phyloP scores from a whole-genome alignment of 768 basidiomycete species.

The Pleurotus giganteus region DNA sequence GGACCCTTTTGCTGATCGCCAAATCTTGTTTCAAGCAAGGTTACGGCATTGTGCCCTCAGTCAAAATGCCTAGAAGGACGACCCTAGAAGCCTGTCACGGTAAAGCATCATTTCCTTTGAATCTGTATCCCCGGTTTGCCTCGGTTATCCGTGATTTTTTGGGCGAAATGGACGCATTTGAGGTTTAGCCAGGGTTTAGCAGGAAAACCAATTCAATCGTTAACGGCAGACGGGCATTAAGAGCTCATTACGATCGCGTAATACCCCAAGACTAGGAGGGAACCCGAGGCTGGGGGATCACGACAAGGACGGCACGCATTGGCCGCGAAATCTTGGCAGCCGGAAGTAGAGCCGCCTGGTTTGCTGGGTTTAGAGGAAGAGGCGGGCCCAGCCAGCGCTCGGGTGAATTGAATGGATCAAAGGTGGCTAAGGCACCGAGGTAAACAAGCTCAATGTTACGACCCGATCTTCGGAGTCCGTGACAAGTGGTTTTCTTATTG shows the following conservation, averaged over 20 bases:
- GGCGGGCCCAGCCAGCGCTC: no score
- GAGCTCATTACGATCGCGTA: no score
- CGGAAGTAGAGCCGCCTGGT: no score
- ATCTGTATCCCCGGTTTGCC: background rate
- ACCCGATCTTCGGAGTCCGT: background rate
- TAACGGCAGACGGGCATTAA: background rate
- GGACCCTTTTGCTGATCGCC: background rate
- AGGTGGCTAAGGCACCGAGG: background rate
- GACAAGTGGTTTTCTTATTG: background rate
- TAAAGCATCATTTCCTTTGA: background rate
- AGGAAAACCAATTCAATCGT: background rate
- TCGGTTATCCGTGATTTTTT: background rate
- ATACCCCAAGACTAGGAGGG: no score
- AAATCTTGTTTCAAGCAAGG: background rate
- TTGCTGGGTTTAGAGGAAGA: no score
- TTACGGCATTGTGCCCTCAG: background rate
- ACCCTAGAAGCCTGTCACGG: background rate
- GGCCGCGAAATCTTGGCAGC: background rate
- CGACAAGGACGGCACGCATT: background rate
- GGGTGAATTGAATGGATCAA: background rate
- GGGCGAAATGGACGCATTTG: background rate
- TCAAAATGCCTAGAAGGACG: background rate
- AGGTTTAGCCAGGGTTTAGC: background rate
- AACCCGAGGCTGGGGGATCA: background rate
- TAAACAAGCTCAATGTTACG: background rate